phyloP scores from a whole-genome alignment of 73 alveolate genomes.

The Paramecium sexaurelia region DNA sequence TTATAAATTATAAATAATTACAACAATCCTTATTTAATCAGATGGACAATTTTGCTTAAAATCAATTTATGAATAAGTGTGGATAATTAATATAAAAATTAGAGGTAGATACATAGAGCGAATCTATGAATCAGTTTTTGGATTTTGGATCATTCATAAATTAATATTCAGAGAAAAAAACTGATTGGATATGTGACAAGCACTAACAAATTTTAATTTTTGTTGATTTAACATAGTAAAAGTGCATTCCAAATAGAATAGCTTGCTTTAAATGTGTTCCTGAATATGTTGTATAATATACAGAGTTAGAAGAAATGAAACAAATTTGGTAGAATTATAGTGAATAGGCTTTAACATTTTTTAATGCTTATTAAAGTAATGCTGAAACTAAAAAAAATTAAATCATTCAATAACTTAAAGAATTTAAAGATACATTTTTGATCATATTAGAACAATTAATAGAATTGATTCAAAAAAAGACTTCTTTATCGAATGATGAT shows the following conservation, averaged over 20 bases:
- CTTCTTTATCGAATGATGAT: background rate
- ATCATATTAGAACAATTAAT: background rate
- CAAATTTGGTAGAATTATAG: background rate
- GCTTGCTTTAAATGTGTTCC: background rate
- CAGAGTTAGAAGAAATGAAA: background rate
- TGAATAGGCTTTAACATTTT: background rate
- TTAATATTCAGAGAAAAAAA: background rate
- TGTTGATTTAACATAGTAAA: background rate
- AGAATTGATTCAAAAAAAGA: background rate
- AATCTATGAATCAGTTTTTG: background rate
- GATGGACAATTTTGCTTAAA: background rate
- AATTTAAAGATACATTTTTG: background rate
- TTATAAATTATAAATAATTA: background rate
- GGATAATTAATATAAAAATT: background rate
- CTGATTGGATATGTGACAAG: background rate
- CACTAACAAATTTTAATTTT: background rate
- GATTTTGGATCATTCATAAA: background rate
- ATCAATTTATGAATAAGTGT: background rate
- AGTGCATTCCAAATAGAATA: background rate
- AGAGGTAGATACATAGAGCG: background rate
- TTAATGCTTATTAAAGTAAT: background rate
- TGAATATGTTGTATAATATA: background rate
- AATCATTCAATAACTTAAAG: background rate
- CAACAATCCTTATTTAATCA: background rate
- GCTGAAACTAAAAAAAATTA: background rate